A percentile compares a stretch with the other conserved stretches of the same genome.
These are phyloP conservation scores for Ophiosphaerella narmari DNA, from an alignment of 2,329 filamentous ascomycete species.

Conservation along the genomic window DNA sequence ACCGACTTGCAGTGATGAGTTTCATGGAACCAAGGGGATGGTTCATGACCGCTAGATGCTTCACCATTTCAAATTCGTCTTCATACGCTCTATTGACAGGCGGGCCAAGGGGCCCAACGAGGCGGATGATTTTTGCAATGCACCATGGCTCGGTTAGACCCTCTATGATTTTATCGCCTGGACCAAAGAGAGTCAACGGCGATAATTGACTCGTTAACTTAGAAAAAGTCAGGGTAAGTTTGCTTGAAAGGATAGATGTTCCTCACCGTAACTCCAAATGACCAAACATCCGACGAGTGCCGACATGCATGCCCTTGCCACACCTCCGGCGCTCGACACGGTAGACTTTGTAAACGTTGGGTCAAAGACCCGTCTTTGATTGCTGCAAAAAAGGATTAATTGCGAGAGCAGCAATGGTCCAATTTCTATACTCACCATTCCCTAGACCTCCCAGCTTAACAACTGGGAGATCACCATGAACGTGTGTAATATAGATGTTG, in stretches of 20 bases:
- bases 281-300: conserved; percentile 29
- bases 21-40: conserved; percentile 1
- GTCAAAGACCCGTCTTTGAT: conserved; percentile 2
- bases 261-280: conserved; percentile 23
- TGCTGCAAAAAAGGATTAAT: background rate
- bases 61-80: conserved; percentile 11
- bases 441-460: conserved; percentile 26
- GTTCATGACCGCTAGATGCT: conserved; percentile 6
- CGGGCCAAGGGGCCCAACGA: conserved; percentile 15
- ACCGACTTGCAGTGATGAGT: conserved; percentile 5
- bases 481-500: conserved; percentile 21
- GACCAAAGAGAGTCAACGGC: conserved; percentile 17
- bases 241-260: background rate
- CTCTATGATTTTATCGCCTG: conserved; percentile 21
- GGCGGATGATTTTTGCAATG: conserved; percentile 25
- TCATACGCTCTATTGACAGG: conserved; percentile 13
- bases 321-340: conserved; percentile 7
- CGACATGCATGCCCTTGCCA: conserved; percentile 14
- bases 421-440: conserved; percentile 8
- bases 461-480: conserved; percentile 12
- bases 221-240: conserved; percentile 3
- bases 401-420: background rate
- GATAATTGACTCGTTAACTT: conserved; percentile 21
- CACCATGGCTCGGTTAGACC: conserved; percentile 22
- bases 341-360: conserved; percentile 5